Evolutionary conservation across 2,329 filamentous ascomycete genomes (phyloP), one percentile per base, ranked within the genome.

Genomic region (Cladophialophora immunda): DNA sequence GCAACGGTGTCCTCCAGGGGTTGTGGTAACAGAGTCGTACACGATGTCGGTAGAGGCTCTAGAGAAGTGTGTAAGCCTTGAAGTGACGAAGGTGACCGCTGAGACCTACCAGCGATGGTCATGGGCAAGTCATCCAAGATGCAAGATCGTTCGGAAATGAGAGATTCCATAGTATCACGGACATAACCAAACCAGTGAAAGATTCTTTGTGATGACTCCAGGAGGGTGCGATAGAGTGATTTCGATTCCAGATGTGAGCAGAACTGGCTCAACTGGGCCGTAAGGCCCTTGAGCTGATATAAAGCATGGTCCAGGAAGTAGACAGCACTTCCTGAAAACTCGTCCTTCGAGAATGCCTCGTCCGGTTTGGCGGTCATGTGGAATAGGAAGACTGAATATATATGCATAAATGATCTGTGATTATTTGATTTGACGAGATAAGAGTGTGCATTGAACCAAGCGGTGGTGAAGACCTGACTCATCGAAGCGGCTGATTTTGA

Each of bases 311-410:
- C 62, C 11, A 64, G 36, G 34, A 64, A 53, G 29, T 11, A 13
- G 19, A 61, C 15, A 19, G 22, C 13, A 53, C 45, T 53, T 13
- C 19, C 27, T 25, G 27, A 30, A 41, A 30, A 32, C 17, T 63
- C 32, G 25, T 2, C 29, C 17, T 57, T 38, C n/a, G 38, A 58
- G 25, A 7, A 29, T 1, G 55, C 27, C 30, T 64, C 62, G 15
- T 58, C 41, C 27, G 62, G 54, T 19, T 27, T 9, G 9, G 62
- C 45, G 3, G 45, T 53, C 62, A 53, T 53, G 5, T 64, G 36
- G 29, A 64, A 64, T n/a, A 64, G 54, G 22, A 58, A 52, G 7
- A 59, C 45, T n/a, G 62, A 19, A 25, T 64, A 59, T 9, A 64
- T 27, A 32, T 36, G 36, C 11, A 32, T n/a, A 36, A 64, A 64